phyloP scores from a whole-genome alignment of 1,139 yeast species.

The Cylindricascospora bacillispora region DNA sequence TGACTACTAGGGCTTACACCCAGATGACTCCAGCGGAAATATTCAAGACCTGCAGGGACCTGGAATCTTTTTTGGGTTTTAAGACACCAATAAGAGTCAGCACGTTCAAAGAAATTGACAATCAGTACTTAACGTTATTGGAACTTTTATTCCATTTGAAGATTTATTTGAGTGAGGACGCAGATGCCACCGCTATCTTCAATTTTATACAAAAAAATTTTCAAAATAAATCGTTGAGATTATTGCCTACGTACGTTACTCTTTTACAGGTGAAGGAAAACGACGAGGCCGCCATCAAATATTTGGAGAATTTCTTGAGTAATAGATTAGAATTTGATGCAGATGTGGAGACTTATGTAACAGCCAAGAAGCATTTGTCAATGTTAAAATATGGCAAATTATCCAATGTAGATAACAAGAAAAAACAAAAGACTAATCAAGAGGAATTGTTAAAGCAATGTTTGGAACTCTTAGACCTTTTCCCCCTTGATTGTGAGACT shows the following conservation, averaged over 20 bases:
- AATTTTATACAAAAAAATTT: constrained; percentile 58
- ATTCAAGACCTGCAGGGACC: constrained; percentile 27
- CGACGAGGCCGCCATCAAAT: constrained; percentile 17
- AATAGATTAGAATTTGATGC: constrained; percentile 22
- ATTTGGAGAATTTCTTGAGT: constrained; percentile 19
- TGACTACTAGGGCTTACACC: constrained; percentile 29
- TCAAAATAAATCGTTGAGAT: constrained; percentile 29
- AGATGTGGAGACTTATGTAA: constrained; percentile 18
- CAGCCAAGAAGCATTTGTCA: constrained; percentile 19
- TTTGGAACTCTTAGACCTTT: constrained; percentile 18
- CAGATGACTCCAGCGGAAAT: constrained; percentile 30
- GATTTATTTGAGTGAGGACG: constrained; percentile 51
- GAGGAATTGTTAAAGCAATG: constrained; percentile 11
- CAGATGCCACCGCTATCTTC: constrained; percentile 54
- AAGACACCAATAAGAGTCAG: no score
- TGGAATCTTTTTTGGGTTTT: no score
- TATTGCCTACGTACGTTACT: constrained; percentile 22
- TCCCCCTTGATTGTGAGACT: constrained; percentile 59
- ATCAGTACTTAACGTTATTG: no score
- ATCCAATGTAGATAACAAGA: constrained; percentile 5
- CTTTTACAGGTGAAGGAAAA: constrained; percentile 20
- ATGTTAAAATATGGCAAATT: constrained; percentile 6
- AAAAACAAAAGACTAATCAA: no score
- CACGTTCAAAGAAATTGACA: no score
- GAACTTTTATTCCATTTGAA: constrained; percentile 65